Percentiles rank a stretch among this genome's conserved stretches.
phyloP scores from a whole-genome alignment of 495 filamentous ascomycete species.

The Apiosordaria backusii region DNA sequence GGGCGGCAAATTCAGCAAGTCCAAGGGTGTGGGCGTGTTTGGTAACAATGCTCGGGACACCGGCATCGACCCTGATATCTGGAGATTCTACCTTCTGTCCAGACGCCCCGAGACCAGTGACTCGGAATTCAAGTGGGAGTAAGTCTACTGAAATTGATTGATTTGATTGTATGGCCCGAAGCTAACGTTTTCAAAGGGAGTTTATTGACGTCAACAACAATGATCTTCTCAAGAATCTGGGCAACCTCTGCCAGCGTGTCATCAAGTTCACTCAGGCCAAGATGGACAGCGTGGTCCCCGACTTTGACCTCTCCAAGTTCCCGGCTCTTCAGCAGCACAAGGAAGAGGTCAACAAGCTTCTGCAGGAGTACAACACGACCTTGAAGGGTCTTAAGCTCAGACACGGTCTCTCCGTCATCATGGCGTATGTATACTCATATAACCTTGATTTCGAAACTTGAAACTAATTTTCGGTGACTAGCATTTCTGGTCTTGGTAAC shows the following conservation, averaged over 20 bases:
- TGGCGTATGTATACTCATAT: slow-evolving; percentile 40
- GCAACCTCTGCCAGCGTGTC: slow-evolving; percentile 91
- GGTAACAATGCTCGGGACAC: slow-evolving; percentile 85
- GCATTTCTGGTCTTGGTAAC: slow-evolving; percentile 63
- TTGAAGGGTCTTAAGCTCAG: slow-evolving; percentile 74
- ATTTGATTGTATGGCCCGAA: background rate
- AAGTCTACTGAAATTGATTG: slow-evolving; percentile 5
- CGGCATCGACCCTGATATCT: slow-evolving; percentile 80
- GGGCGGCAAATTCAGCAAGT: slow-evolving; percentile 93
- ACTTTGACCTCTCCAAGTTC: slow-evolving; percentile 47
- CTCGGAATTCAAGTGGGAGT: slow-evolving; percentile 79
- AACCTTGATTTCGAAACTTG: background rate
- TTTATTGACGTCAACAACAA: slow-evolving; percentile 89
- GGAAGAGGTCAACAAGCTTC: slow-evolving; percentile 54
- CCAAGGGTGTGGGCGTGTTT: slow-evolving; percentile 83
- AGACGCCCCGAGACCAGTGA: slow-evolving; percentile 87
- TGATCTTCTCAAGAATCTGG: slow-evolving; percentile 83
- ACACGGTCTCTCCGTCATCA: slow-evolving; percentile 63
- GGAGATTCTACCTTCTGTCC: slow-evolving; percentile 88
- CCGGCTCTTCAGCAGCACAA: slow-evolving; percentile 45
- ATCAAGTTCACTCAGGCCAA: slow-evolving; percentile 85
- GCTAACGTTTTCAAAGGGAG: slow-evolving; percentile 36
- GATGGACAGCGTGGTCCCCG: slow-evolving; percentile 66
- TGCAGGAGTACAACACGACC: slow-evolving; percentile 67
- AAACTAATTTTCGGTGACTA: slow-evolving; percentile 43